Evolutionary conservation across 139 green algal species (phyloP), one percentile per base, ranked within the genome.

Genomic region (Dunaliella sp.): DNA sequence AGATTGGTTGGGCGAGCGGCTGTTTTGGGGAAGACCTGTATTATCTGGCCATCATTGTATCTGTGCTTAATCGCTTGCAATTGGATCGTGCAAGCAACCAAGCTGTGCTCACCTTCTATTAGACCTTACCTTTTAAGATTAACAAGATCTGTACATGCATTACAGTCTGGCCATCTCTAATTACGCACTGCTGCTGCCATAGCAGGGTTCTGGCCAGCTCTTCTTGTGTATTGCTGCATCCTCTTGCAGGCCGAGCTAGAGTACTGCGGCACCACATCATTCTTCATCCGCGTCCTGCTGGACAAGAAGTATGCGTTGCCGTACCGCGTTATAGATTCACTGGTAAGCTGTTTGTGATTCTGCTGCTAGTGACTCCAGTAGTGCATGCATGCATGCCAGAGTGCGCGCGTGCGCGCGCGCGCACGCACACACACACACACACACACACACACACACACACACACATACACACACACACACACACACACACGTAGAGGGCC

Each of bases 231-330:
- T n/a, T n/a, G n/a, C n/a, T n/a, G n/a, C n/a, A n/a, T n/a, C n/a
- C n/a, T n/a, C n/a, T n/a, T 72, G 36, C 92, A 99, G 34, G 95
- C 96, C 0, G 89, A 97, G 89, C 95, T 99, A 94, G 87, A 92
- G 25, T 99, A 99, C 92, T 93, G 89, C 32, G 97, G 97, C 84
- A 97, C 95, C 75, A 99, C 95, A 79, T 95, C 89, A 86, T 99
- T 99, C 94, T 99, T 99, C 93, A 97, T 99, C 37, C 91, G 94
- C 25, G 94, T 98, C 80, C 92, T 99, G 88, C 90, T 99, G 88
- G 96, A 99, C 91, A 99, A 99, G 93, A 98, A 98, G 91, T 99
- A 99, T 88, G 96, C 97, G 12, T 88, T 99, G 91, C 97, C 97
- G 3, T 98, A 98, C 92, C 92, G 90, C 36, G 89, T 93, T 30